phyloP scores from a whole-genome alignment of 2,329 filamentous ascomycete genomes.

The Sclerotinia borealis region DNA sequence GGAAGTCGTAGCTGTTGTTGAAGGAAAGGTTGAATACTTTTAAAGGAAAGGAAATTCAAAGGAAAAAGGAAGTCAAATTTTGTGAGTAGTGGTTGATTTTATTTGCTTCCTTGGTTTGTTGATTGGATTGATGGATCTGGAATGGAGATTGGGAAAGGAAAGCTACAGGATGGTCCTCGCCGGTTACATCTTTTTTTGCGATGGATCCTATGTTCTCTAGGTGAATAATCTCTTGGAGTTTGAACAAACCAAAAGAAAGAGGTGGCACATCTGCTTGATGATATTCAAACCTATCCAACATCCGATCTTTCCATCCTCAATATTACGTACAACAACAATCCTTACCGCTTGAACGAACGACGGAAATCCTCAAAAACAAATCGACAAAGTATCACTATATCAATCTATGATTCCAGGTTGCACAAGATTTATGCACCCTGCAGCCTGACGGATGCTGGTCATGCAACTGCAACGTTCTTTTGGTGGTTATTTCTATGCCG shows the following conservation, averaged over 20 bases:
- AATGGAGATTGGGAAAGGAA: neutral
- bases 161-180: neutral
- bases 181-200: neutral
- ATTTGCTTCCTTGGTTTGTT: neutral
- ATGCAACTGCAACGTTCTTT: constrained; percentile 30
- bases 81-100: neutral
- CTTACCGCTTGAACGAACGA: constrained; percentile 2
- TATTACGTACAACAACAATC: neutral
- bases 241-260: constrained; percentile 5
- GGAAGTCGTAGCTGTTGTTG: constrained; percentile 27
- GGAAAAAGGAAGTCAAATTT: neutral
- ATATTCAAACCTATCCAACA: constrained; percentile 8
- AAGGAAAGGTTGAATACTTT: constrained; percentile 23
- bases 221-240: neutral
- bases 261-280: constrained; percentile 20
- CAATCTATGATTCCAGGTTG: constrained; percentile 18
- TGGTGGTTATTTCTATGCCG: constrained; percentile 19
- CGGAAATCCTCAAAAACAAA: neutral
- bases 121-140: neutral
- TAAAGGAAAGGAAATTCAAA: constrained; percentile 18
- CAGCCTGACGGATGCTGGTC: constrained; percentile 30
- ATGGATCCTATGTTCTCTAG: neutral
- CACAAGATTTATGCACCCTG: constrained; percentile 32
- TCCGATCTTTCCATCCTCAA: constrained; percentile 11
- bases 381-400: constrained; percentile 7